These are phyloP conservation scores for Geosmithia flava DNA, from an alignment of 2,329 filamentous ascomycete genomes.

Conservation along the genomic window DNA sequence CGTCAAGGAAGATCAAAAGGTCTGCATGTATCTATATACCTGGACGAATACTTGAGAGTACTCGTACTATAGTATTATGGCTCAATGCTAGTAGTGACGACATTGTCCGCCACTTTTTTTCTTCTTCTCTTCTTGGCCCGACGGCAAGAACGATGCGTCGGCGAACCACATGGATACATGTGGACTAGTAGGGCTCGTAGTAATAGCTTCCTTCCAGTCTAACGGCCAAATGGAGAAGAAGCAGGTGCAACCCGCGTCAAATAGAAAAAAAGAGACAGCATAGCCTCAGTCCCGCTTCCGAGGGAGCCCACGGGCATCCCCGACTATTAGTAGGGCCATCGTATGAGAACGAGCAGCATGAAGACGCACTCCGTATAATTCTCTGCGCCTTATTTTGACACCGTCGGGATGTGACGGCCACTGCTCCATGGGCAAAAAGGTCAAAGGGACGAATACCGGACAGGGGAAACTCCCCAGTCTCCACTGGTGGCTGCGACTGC, in stretches of 20 bases:
- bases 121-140: neutral
- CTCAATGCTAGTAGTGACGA: neutral
- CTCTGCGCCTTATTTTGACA: neutral
- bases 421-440: neutral
- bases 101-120: neutral
- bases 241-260: too few relatives aligned
- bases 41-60: too few relatives aligned
- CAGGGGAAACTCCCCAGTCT: constrained; percentile 1
- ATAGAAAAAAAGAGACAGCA: neutral
- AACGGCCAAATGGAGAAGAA: too few relatives aligned
- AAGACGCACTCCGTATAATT: too few relatives aligned
- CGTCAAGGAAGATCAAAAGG: neutral
- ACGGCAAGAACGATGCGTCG: neutral
- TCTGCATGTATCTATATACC: neutral
- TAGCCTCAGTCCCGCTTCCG: neutral
- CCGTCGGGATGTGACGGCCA: neutral
- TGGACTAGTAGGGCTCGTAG: neutral
- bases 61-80: too few relatives aligned
- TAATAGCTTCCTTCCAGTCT: too few relatives aligned
- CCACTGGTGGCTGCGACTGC: constrained; percentile 1
- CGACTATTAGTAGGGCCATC: too few relatives aligned
- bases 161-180: neutral
- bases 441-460: constrained; percentile 1
- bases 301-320: neutral
- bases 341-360: too few relatives aligned